Base-by-base conservation (phyloP, 2,329 filamentous ascomycete species). In the Tympanopsis confertula region DNA sequence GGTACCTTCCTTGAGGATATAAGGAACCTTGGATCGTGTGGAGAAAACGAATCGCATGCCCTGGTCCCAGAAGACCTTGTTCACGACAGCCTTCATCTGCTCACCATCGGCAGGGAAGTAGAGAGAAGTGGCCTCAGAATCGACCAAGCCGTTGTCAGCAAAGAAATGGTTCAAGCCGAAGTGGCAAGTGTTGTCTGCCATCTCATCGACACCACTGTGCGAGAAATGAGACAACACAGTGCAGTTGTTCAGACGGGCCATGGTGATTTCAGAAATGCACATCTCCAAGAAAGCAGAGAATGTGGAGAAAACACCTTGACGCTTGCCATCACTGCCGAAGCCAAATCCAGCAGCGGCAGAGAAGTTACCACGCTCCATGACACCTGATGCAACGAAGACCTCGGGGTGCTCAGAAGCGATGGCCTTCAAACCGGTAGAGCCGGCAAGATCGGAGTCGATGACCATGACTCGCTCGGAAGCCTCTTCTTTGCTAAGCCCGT, bases 141-240 rank as follows among this genome's bases (percentile, higher is more conserved):
- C 57, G 45, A 58, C 54, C 5, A 61, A 45, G 1, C 55, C 57
- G 35, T 61, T 60, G 20, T 61, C 57, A 4, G 57, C 56, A 39
- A 61, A 60, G 50, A 59, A 58, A 28, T 56, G 52, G 48, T 60
- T 59, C 41, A 61, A 43, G 4, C 57, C 57, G 39, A 61, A 61
- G 44, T 61, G 57, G 47, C 57, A 61, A 1, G 57, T 61, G 42
- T 60, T 61, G 39, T 60, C 57, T 13, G 57, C 57, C 48, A 60
- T 61, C 42, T 60, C 57, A 29, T 60, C 57, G 2, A 61, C 54
- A 22, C 57, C 57, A 5, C 52, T 56, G 45, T 61, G 57, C 1
- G 56, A 59, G 42, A 61, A 59, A 42, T 61, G 57, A 1, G 53
- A 59, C 4, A 61, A 45, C 13, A 61, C 57, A 36, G 50, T 55